Conservation (phyloP, 176 grass and related monocot species). For the Poa pratensis region DNA sequence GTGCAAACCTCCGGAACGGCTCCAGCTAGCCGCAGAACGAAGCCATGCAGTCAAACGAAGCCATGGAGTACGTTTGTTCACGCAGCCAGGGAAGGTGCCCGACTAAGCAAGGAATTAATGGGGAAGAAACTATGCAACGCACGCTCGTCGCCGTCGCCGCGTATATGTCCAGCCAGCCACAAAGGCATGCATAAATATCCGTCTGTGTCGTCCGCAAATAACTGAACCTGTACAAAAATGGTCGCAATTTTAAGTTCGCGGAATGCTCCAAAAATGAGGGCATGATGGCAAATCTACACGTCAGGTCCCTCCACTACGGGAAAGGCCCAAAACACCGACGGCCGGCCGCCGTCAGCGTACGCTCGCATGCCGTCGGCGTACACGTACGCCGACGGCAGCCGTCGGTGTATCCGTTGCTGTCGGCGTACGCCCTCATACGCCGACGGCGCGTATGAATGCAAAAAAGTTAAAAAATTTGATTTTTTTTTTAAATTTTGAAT, state of each 20-base stretch:
- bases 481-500: too few species aligned
- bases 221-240: background rate
- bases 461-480: too few species aligned
- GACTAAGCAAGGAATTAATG: background rate
- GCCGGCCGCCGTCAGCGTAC: too few species aligned
- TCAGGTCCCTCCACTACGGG: too few species aligned
- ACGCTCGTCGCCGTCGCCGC: background rate
- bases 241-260: background rate
- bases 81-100: too few species aligned
- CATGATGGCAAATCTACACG: background rate
- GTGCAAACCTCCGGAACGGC: background rate
- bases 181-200: background rate
- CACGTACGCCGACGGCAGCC: too few species aligned
- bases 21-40: conserved; percentile 2
- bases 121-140: background rate
- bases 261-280: background rate
- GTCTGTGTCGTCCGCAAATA: background rate
- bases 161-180: background rate
- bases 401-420: too few species aligned
- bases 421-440: too few species aligned
- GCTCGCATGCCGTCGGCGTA: too few species aligned
- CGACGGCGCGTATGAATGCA: too few species aligned
- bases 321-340: too few species aligned
- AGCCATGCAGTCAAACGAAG: conserved; percentile 7
- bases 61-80: background rate